These are phyloP conservation scores for Heliophila coronopifolia DNA, from an alignment of 441 rosid genomes.

Conservation along the genomic window DNA sequence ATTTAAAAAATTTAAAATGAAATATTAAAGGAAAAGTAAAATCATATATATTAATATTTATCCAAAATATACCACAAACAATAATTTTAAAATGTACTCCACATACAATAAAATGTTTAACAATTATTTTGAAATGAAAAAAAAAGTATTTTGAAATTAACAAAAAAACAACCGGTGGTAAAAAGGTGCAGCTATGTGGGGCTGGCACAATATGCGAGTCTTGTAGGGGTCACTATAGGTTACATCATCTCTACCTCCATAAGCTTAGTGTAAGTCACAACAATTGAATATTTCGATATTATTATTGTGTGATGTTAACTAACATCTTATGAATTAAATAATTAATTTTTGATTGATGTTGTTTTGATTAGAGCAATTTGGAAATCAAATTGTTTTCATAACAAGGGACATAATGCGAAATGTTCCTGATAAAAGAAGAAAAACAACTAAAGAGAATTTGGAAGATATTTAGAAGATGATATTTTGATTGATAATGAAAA, in stretches of 20 bases:
- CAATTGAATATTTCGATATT: neutral
- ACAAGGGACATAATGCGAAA: slow-evolving; percentile 47
- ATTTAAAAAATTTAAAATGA: too few relatives aligned
- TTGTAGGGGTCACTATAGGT: slow-evolving; percentile 62
- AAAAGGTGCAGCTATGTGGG: slow-evolving; percentile 69
- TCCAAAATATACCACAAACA: too few relatives aligned
- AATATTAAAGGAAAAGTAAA: too few relatives aligned
- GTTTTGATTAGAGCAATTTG: slow-evolving; percentile 45
- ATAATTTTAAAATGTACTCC: too few relatives aligned
- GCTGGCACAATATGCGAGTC: slow-evolving; percentile 65
- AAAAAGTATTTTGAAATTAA: too few relatives aligned
- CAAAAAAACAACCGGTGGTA: slow-evolving; percentile 47
- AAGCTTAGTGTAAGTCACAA: slow-evolving; percentile 80
- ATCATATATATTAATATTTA: too few relatives aligned
- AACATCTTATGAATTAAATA: neutral
- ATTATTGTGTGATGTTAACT: neutral
- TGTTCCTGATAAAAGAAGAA: too few relatives aligned
- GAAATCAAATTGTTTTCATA: slow-evolving; percentile 53
- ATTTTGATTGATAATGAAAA: too few relatives aligned
- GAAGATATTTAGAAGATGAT: too few relatives aligned
- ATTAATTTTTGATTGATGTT: neutral
- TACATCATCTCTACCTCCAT: slow-evolving; percentile 90
- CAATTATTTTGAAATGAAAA: neutral
- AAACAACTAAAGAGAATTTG: too few relatives aligned
- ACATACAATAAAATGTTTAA: too few relatives aligned